Evolutionary conservation across 352 stramenopile genomes (phyloP), one percentile per base, ranked within the genome.

Genomic region (Phytophthora brassicae): DNA sequence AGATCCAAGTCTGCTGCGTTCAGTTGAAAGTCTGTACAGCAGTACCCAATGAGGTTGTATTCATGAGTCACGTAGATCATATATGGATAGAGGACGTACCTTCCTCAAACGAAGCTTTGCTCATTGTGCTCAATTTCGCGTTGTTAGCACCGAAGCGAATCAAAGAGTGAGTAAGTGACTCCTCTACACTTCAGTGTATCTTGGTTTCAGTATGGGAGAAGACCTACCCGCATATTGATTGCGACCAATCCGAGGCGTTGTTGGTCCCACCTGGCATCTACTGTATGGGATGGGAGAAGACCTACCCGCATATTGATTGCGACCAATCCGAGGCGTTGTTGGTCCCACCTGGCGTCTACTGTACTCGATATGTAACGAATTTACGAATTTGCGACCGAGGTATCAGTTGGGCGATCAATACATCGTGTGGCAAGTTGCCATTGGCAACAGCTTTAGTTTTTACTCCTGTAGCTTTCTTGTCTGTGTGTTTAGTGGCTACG

Each of bases 1-100:
- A 72, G 52, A 22, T 68, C 52, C 64, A 72, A 44, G 52, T 68
- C 60, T 24, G 38, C 45, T 24, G 38, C 45, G 43, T 46, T 61
- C 1, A 70, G 29, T 8, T 65, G 42, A 28, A 72, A 59, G 19
- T 72, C 64, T 68, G 45, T 6, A 31, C 20, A 19, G 22, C 17
- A 50, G 36, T n/a, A n/a, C n/a, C n/a, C 6, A 42, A 9, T 53
- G 31, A 52, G 29, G 6, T 41, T 33, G 20, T 26, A 11, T 48
- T 23, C 33, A 19, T 6, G 31, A 33, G 20, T 26, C 9, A 26
- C 17, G 13, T 3, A 6, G 14, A 6, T 13, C 36, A 17, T 7
- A 16, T 13, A 4, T 12, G 20, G 12, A 6, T 0, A n/a, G 4
- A 36, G 16, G 29, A 31, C 46, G 24, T 35, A 70, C 61, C 56